Evolutionary conservation across 83 land plant genomes (phyloP).

Genomic region (Thuja plicata): DNA sequence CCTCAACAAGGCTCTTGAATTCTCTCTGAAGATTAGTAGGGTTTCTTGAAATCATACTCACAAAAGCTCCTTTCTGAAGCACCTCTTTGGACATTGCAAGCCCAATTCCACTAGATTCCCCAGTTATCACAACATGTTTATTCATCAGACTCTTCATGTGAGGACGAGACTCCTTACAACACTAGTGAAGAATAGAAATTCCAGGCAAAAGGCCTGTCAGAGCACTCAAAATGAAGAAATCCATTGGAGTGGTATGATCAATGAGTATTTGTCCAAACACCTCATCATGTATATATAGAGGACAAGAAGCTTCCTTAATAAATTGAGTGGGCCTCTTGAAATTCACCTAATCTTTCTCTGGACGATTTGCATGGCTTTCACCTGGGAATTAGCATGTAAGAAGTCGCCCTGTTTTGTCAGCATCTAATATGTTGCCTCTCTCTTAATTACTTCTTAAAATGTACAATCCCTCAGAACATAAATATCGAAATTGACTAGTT

Average conservation of each 20-base stretch:
- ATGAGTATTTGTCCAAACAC: not conserved
- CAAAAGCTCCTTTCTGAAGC: not conserved
- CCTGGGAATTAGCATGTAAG: not conserved
- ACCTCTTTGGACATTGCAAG: not conserved
- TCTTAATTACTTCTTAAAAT: no score
- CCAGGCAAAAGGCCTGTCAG: not conserved
- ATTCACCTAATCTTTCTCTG: no score
- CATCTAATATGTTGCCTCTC: not conserved
- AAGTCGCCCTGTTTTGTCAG: not conserved
- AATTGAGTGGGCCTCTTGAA: no score
- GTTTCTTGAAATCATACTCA: not conserved
- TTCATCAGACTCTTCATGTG: not conserved
- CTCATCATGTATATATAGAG: no score
- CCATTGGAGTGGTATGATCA: not conserved
- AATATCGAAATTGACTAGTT: no score
- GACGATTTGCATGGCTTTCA: not conserved
- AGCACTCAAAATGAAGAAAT: not conserved
- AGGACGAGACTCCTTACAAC: not conserved
- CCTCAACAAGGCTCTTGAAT: not conserved
- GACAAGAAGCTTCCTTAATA: no score
- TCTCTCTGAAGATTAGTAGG: not conserved
- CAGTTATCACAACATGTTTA: slow-evolving; percentile 11
- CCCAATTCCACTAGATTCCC: not conserved
- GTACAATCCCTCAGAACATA: no score
- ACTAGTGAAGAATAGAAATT: not conserved